Base-by-base conservation (phyloP, 805 yeast species). In the Hanseniaspora osmophila region DNA sequence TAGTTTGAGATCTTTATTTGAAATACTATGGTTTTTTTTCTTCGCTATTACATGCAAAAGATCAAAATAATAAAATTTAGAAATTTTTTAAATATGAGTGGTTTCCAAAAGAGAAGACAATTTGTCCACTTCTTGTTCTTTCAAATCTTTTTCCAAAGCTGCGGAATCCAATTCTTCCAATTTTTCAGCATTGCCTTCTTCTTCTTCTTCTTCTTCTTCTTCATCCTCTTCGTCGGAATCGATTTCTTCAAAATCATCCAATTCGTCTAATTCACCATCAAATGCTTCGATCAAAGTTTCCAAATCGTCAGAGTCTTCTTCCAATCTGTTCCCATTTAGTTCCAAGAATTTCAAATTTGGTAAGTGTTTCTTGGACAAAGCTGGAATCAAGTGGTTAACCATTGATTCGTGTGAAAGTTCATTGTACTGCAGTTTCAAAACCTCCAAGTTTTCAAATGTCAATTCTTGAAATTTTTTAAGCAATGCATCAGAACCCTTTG, bases 161-260 rank as follows among this genome's bases (percentile, higher is more conserved):
- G 53, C 64, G 11, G 60, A 65, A 30, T 71, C 72, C 52, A 78
- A 63, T 45, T 79, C 81, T 49, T 69, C 69, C 57, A 57, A 63
- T 38, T 63, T 64, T 12, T 59, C 66, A 32, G 57, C 64, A 40
- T 63, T 64, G 12, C 58, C 66, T 33, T 63, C 67, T 27, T 62
- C 64, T 7, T 61, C 65, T 27, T 63, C 67, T 4, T 58, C 63
- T 17, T 63, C 68, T 6, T 63, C 69, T 10, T 60, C 69, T 17
- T 64, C 69, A 29, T 67, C 74, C 42, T 76, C 85, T 41, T 74
- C 80, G 41, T 75, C 84, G 42, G 72, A 70, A 42, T 71, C 80
- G 27, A 69, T 69, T 62, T 86, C 96, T 67, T 90, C 98, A 66
- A 92, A 74, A 54, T 92, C 98, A 55, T 90, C 97, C 43, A 92